Percentiles rank a stretch among this genome's conserved stretches.
Conservation (phyloP, 805 yeast species). For the Zygotorulaspora chibaensis region DNA sequence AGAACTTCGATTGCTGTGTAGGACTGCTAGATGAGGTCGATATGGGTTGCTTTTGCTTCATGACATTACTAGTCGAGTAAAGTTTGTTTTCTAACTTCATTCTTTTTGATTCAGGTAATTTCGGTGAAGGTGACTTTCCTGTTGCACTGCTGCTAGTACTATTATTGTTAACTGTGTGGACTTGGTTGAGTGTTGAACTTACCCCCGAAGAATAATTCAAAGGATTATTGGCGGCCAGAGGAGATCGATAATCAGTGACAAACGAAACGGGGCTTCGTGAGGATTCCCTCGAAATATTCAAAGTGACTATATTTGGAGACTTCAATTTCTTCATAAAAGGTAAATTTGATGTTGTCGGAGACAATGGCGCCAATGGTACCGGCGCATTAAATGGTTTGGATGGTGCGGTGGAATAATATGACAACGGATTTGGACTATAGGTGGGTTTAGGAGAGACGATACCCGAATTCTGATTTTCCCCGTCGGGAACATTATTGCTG, state of each 20-base stretch:
- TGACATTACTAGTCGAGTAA: conserved; percentile 2
- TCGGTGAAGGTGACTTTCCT: conserved; percentile 16
- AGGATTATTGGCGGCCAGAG: conserved; percentile 21
- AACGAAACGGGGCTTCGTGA: conserved; percentile 31
- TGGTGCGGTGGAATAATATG: conserved; percentile 17
- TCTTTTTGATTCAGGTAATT: conserved; percentile 13
- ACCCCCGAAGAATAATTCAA: conserved; percentile 19
- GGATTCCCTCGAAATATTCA: conserved; percentile 33
- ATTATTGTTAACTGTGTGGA: conserved; percentile 16
- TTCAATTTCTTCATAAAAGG: conserved; percentile 30
- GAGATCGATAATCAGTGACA: conserved; percentile 24
- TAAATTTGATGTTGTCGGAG: conserved; percentile 24
- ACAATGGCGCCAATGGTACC: conserved; percentile 15
- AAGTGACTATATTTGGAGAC: conserved; percentile 33
- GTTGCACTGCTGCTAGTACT: conserved; percentile 14
- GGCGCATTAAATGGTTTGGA: conserved; percentile 5
- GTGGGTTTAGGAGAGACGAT: conserved; percentile 25
- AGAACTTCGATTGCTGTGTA: conserved; percentile 27
- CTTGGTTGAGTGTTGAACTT: conserved; percentile 20
- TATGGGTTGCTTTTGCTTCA: conserved; percentile 8
- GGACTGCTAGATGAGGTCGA: conserved; percentile 7
- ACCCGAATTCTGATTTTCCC: conserved; percentile 12
- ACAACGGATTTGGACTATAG: conserved; percentile 21
- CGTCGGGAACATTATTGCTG: conserved; percentile 3
- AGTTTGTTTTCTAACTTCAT: conserved; percentile 16